Percentiles rank a stretch among this genome's conserved stretches.
phyloP scores from a whole-genome alignment of 257 asterid genomes.

The Solanum habrochaites region DNA sequence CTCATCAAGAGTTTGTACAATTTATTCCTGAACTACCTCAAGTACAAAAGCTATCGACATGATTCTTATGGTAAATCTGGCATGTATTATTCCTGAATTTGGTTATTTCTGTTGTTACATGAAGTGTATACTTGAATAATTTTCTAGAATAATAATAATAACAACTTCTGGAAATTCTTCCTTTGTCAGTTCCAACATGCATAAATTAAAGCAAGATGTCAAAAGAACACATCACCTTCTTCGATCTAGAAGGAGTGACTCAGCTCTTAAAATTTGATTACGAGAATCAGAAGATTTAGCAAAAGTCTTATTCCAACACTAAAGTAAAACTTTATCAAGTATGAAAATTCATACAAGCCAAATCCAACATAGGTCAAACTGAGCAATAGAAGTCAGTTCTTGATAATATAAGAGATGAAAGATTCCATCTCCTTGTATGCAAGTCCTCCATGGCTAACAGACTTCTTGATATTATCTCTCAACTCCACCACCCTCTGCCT shows the following conservation, averaged over 20 bases:
- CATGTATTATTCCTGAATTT: not conserved
- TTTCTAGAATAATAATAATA: not conserved
- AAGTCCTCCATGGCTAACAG: not conserved
- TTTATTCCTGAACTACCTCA: not conserved
- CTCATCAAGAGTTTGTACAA: slow-evolving; percentile 48
- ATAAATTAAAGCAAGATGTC: not conserved
- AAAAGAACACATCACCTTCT: not conserved
- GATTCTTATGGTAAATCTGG: not conserved
- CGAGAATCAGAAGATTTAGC: not conserved
- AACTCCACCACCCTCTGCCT: not conserved
- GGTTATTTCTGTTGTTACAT: not conserved
- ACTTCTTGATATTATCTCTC: not conserved
- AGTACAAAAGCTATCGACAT: not conserved
- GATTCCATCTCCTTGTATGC: not conserved
- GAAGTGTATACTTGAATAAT: not conserved
- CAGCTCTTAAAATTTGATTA: not conserved
- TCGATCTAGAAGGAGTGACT: not conserved
- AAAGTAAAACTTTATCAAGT: not conserved
- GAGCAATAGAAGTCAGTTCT: not conserved
- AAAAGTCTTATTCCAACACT: not conserved
- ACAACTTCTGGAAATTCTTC: not conserved
- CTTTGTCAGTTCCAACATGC: not conserved
- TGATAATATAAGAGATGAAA: not conserved
- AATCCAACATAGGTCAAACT: not conserved
- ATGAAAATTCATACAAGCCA: not conserved